Evolutionary conservation across 108 stramenopile species (phyloP), one percentile per base, ranked within the genome.

Genomic region (Skeletonema marinoi): DNA sequence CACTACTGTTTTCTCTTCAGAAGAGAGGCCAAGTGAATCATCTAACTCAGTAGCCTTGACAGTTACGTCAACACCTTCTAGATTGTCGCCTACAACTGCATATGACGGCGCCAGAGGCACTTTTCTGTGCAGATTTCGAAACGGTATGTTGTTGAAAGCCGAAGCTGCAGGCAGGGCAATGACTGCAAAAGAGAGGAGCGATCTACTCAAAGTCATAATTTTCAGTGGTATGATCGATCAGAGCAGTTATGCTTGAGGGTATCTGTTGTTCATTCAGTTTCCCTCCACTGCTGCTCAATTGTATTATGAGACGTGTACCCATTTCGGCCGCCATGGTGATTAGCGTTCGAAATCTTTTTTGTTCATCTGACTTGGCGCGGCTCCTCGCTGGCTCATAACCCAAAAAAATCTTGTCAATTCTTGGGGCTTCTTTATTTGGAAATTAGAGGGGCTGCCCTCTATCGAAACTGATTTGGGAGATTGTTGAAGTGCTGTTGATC

Each of bases 1-100:
- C 7, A 89, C 87, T 0, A 89, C 78, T 6, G 87, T 78, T 42
- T 82, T 66, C 70, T 93, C 93, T 4, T 81, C 78, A 11, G 70
- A 58, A 30, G 89, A 80, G n/a, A 93, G 71, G 21, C 77, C 77
- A 25, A 77, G 35, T 3, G 61, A 32, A 16, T 73, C 54, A 59
- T 82, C 76, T 1, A 82, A 33, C n/a, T 65, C 76, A 25, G 71
- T n/a, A 12, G 81, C 65, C 14, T 29, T 68, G 61, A 78, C 70
- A 33, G 71, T 17, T 10, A 77, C 61, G 36, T 33, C 60, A 14
- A 65, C 31, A 0, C 65, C 16, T 41, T n/a, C 16, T 46, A 46
- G 14, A 16, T 46, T n/a, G 42, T 44, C 16, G 42, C 42, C 42
- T 44, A 13, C 42, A 44, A 44, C 42, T 46, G 44, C 41, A 0